These are phyloP conservation scores for Gymnopilus junonius DNA, from an alignment of 768 basidiomycete species.

Conservation along the genomic window DNA sequence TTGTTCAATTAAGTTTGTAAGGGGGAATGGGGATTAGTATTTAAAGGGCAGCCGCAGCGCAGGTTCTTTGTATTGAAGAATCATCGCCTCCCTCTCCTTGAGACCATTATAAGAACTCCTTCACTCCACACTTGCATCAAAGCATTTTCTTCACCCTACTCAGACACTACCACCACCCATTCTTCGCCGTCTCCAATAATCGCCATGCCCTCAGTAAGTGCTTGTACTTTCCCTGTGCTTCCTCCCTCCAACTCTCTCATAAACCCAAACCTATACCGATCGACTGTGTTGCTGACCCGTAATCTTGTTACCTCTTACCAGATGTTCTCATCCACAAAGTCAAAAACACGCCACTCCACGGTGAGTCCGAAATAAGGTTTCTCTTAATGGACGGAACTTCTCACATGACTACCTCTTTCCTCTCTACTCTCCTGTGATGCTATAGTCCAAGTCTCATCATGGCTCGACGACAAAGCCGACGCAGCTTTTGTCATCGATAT, in stretches of 20 bases:
- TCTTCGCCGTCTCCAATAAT: background rate
- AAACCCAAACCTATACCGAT: background rate
- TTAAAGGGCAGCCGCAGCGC: slow-evolving; percentile 13
- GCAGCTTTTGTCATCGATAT: slow-evolving; percentile 21
- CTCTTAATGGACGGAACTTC: slow-evolving; percentile 4
- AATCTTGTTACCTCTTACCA: background rate
- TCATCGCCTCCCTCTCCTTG: background rate
- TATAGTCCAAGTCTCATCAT: slow-evolving; percentile 10
- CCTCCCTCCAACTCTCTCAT: background rate
- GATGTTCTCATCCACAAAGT: slow-evolving; percentile 16
- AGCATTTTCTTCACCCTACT: background rate
- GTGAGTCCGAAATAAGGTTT: slow-evolving; percentile 9
- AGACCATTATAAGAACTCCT: background rate
- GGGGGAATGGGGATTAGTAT: slow-evolving; percentile 1
- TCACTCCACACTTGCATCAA: slow-evolving; percentile 5
- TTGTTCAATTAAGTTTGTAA: slow-evolving; percentile 1
- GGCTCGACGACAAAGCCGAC: slow-evolving; percentile 11
- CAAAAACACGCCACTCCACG: slow-evolving; percentile 7
- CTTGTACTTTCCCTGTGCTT: background rate
- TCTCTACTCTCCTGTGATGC: background rate
- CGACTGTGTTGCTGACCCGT: background rate
- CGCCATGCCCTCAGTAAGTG: slow-evolving; percentile 13
- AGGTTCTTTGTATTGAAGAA: slow-evolving; percentile 9
- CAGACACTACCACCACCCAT: background rate
- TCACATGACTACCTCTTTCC: slow-evolving; percentile 13